Conservation (phyloP, 2,329 filamentous ascomycete genomes). For the Xenosphaeropsis pyriputrescens region DNA sequence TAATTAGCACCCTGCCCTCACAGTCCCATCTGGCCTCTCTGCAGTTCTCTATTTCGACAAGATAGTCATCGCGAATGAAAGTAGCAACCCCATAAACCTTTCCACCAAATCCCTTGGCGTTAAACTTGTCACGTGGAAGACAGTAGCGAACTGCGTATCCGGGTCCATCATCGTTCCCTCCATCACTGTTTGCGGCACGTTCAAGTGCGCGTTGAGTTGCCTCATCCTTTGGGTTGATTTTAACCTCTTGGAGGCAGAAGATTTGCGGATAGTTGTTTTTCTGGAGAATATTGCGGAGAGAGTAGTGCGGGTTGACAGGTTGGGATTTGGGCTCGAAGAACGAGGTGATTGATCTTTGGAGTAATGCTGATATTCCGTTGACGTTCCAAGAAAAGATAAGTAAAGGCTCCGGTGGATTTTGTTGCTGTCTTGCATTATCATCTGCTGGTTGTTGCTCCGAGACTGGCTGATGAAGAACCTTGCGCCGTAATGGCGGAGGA, state of each 20-base stretch:
- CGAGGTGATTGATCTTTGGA: slow-evolving; percentile 5
- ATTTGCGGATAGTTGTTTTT: slow-evolving; percentile 27
- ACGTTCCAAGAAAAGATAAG: slow-evolving; percentile 4
- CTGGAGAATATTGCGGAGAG: slow-evolving; percentile 25
- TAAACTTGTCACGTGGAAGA: slow-evolving; percentile 30
- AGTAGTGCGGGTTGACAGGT: background rate
- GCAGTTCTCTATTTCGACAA: slow-evolving; percentile 14
- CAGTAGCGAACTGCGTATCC: slow-evolving; percentile 27
- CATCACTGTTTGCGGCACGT: slow-evolving; percentile 16
- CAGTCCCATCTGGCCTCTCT: slow-evolving; percentile 31
- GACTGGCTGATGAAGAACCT: background rate
- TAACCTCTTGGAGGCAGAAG: slow-evolving; percentile 33
- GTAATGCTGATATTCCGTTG: slow-evolving; percentile 5
- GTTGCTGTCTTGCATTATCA: background rate
- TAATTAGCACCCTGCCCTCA: slow-evolving; percentile 34
- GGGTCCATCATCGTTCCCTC: slow-evolving; percentile 15
- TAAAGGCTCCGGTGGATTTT: background rate
- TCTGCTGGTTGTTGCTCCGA: background rate
- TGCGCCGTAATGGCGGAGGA: slow-evolving; percentile 4
- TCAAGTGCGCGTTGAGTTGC: slow-evolving; percentile 23
- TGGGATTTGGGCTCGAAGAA: slow-evolving; percentile 1
- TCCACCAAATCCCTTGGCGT: slow-evolving; percentile 31
- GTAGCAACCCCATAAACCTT: slow-evolving; percentile 36
- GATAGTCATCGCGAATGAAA: slow-evolving; percentile 29
- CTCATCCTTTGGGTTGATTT: slow-evolving; percentile 24